Evolutionary conservation across 768 basidiomycete species (phyloP).

Genomic region (Amanita muscaria): DNA sequence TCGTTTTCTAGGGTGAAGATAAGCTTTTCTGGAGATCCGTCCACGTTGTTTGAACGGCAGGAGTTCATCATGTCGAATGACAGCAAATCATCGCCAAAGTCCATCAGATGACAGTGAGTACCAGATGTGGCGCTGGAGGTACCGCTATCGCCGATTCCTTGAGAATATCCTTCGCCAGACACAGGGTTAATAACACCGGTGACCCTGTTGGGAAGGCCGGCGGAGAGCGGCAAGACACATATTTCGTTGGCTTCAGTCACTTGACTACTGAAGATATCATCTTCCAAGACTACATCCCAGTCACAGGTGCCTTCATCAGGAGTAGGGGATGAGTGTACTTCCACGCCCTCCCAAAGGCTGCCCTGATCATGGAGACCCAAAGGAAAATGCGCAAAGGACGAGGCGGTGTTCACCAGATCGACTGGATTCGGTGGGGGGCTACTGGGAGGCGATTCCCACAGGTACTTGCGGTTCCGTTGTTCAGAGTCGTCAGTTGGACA

Average conservation of each 20-base stretch:
- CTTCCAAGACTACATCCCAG: background rate
- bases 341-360: background rate
- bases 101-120: background rate
- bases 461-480: background rate
- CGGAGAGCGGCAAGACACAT: background rate
- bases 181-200: background rate
- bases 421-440: background rate
- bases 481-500: conserved; percentile 2
- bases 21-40: background rate
- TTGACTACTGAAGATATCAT: too few species aligned
- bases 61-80: background rate
- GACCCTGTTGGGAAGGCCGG: background rate
- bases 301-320: background rate
- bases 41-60: background rate
- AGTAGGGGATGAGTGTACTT: background rate
- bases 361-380: conserved; percentile 1
- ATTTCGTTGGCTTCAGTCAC: background rate
- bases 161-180: background rate
- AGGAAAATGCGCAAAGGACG: background rate
- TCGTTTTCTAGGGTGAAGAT: background rate
- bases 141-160: background rate
- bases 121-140: background rate
- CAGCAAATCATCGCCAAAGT: background rate
- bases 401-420: background rate
- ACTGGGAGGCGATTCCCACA: conserved; percentile 1